Percentiles rank a stretch among this genome's conserved stretches.
Evolutionary conservation across 257 asterid genomes (phyloP).

Genomic region (Striga asiatica): DNA sequence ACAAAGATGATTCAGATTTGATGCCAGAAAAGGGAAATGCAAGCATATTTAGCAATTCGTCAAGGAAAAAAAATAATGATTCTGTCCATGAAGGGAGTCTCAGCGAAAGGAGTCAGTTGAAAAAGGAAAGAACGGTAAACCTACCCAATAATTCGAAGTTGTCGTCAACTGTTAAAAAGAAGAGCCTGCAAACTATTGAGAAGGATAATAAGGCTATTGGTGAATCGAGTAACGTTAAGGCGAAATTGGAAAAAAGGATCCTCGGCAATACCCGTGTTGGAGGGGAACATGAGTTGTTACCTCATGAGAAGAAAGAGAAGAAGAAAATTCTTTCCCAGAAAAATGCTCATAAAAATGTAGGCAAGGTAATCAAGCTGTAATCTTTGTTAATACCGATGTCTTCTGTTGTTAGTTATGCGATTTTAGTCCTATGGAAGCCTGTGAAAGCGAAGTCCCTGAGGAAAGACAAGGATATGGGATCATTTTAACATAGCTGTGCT

Average conservation of each 20-base stretch:
- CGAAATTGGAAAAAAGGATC: slow-evolving; percentile 20
- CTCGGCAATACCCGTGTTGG: slow-evolving; percentile 8
- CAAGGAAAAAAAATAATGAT: slow-evolving; percentile 15
- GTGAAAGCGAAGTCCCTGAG: too few species aligned
- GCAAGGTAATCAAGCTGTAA: slow-evolving; percentile 18
- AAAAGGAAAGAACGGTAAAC: slow-evolving; percentile 20
- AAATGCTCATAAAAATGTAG: slow-evolving; percentile 4
- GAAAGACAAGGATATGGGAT: too few species aligned
- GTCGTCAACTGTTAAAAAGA: slow-evolving; percentile 16
- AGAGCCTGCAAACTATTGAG: too few species aligned
- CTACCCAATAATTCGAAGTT: slow-evolving; percentile 13
- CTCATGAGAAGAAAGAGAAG: slow-evolving; percentile 8
- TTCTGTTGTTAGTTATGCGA: neutral
- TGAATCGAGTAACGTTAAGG: slow-evolving; percentile 15
- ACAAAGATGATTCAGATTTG: slow-evolving; percentile 17
- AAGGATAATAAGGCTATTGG: slow-evolving; percentile 11
- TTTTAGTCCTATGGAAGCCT: neutral
- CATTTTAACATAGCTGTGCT: too few species aligned
- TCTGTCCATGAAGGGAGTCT: slow-evolving; percentile 14
- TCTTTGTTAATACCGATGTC: slow-evolving; percentile 8
- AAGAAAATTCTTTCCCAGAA: slow-evolving; percentile 17
- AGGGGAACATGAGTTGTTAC: slow-evolving; percentile 10
- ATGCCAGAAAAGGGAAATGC: slow-evolving; percentile 19
- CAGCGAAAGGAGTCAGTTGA: slow-evolving; percentile 21
- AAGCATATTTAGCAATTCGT: slow-evolving; percentile 14